Evolutionary conservation across 192 early-diverging fungal genomes (phyloP), one percentile per base, ranked within the genome.

Genomic region (Neocallimastix lanati): DNA sequence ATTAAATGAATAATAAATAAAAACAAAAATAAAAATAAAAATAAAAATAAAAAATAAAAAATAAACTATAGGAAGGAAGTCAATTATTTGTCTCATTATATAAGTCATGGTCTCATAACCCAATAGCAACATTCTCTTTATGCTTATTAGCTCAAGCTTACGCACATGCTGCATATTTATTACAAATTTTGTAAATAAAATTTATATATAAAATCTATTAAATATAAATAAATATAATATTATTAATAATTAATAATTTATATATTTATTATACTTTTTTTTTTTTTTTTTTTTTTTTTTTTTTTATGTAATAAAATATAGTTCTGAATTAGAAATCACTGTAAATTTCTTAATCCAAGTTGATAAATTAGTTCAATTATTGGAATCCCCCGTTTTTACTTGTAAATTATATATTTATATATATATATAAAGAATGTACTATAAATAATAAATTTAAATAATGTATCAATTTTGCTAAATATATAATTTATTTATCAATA

Each of bases 331-430:
- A 78, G 96, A 98, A 82, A 94, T 98, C 77, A 97, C 95, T 4
- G 96, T 99, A 38, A 93, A 91, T 78, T 87, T 97, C 29, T 84
- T 99, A 27, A 95, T 99, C 37, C 97, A 98, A 82, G 91, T 98
- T 29, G 98, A 99, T 82, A 99, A 98, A 81, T 90, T 99, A 4
- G 98, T 99, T 30, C 97, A 98, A 85, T 86, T 99, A 9, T 82
- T 99, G 25, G 98, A 99, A 84, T 95, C 94, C 1, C 98, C 98
- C 13, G 96, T 99, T 21, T 99, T 99, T 86, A 97, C 96, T 1
- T 80, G 80, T 80, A 4, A 6, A 11, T 33, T 33, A 33, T 33
- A 11, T 6, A n/a, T n/a, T n/a, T n/a, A n/a, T n/a, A n/a, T n/a
- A n/a, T n/a, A n/a, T n/a, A n/a, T n/a, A n/a, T n/a, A n/a, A n/a